These are phyloP conservation scores for Leccinum pellstonianum DNA, from an alignment of 768 basidiomycete species.

Conservation along the genomic window DNA sequence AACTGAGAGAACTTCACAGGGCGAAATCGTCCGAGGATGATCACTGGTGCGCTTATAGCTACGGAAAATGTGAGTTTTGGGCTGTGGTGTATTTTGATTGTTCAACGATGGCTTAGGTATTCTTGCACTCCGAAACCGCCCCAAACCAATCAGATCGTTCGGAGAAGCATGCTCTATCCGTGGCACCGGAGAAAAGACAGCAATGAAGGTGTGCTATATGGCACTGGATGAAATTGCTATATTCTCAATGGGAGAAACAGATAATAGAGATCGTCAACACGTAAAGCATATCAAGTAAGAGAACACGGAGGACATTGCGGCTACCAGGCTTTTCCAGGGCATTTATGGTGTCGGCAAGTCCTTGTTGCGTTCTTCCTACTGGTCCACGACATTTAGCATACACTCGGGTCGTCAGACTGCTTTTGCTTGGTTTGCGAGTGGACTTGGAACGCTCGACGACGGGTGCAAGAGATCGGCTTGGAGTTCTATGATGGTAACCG, in stretches of 20 bases:
- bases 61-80: constrained; percentile 56
- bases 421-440: constrained; percentile 68
- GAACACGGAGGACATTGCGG: constrained; percentile 59
- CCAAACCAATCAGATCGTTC: constrained; percentile 54
- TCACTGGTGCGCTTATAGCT: constrained; percentile 63
- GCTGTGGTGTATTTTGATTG: not conserved
- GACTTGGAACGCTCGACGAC: constrained; percentile 79
- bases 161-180: constrained; percentile 58
- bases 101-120: constrained; percentile 45
- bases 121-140: constrained; percentile 52
- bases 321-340: constrained; percentile 61
- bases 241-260: constrained; percentile 35
- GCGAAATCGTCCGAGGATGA: constrained; percentile 60
- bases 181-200: constrained; percentile 75
- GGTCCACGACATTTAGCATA: not conserved
- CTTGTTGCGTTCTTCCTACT: not conserved
- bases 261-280: constrained; percentile 81
- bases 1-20: constrained; percentile 64
- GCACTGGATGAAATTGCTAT: not conserved
- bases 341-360: constrained; percentile 84
- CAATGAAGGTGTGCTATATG: constrained; percentile 53
- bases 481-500: constrained; percentile 63
- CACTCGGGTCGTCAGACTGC: constrained; percentile 60
- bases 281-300: constrained; percentile 66
- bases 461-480: constrained; percentile 66